Evolutionary conservation across 164 flowering plant species (phyloP).

Genomic region (Nymphaea colorata): DNA sequence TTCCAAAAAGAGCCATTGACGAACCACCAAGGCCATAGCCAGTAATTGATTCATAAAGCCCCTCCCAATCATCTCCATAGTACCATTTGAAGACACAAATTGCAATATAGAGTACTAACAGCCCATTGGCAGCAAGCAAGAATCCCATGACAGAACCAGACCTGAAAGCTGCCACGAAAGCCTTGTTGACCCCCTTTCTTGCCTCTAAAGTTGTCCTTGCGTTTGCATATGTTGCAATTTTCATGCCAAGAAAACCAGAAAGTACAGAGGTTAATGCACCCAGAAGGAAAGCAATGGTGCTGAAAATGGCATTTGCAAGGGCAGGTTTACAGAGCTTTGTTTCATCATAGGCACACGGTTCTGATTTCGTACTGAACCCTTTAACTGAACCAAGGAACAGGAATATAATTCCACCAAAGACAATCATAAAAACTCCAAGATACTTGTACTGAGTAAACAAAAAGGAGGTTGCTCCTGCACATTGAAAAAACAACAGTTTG

Average conservation of each 20-base stretch:
- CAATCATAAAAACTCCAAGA: slow-evolving; percentile 8
- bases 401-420: slow-evolving; percentile 9
- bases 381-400: slow-evolving; percentile 14
- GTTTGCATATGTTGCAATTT: slow-evolving; percentile 14
- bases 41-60: slow-evolving; percentile 14
- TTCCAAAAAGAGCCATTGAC: slow-evolving; percentile 17
- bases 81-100: slow-evolving; percentile 11
- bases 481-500: not conserved
- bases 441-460: slow-evolving; percentile 13
- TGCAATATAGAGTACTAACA: slow-evolving; percentile 14
- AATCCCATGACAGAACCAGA: slow-evolving; percentile 19
- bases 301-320: slow-evolving; percentile 11
- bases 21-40: slow-evolving; percentile 17
- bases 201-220: slow-evolving; percentile 15
- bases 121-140: slow-evolving; percentile 16
- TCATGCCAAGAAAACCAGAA: slow-evolving; percentile 16
- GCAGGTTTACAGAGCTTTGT: slow-evolving; percentile 11
- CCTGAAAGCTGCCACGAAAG: slow-evolving; percentile 12
- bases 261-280: slow-evolving; percentile 13
- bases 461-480: slow-evolving; percentile 11
- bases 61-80: slow-evolving; percentile 17
- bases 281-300: slow-evolving; percentile 10
- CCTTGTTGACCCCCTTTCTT: slow-evolving; percentile 13
- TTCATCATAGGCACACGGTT: slow-evolving; percentile 11
- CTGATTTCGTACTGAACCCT: slow-evolving; percentile 10